Evolutionary conservation across 192 early-diverging fungal genomes (phyloP).

Genomic region (Glomus cerebriforme): DNA sequence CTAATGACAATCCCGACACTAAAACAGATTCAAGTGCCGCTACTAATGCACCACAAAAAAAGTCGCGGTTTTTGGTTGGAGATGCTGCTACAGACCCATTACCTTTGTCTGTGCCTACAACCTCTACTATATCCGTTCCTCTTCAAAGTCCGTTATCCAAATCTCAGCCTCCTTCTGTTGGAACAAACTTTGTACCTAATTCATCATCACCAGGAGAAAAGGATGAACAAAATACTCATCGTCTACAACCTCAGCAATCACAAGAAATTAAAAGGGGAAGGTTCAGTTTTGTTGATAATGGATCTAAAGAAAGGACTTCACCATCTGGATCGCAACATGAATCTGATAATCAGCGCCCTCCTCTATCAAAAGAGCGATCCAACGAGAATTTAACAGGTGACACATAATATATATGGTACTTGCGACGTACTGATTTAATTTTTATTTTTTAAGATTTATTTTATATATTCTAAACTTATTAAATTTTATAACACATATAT

Average conservation of each 20-base stretch:
- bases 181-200: conserved; percentile 27
- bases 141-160: conserved; percentile 21
- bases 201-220: background rate
- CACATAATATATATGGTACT: conserved; percentile 32
- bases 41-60: conserved; percentile 37
- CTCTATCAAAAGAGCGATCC: conserved; percentile 29
- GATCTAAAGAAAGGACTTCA: background rate
- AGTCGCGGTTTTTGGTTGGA: conserved; percentile 49
- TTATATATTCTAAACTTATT: background rate
- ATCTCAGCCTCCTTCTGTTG: conserved; percentile 25
- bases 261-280: conserved; percentile 70
- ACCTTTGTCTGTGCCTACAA: conserved; percentile 21
- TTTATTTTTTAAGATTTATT: background rate
- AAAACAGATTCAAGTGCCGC: background rate
- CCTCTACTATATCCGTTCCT: conserved; percentile 9
- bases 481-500: background rate
- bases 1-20: background rate
- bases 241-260: conserved; percentile 5
- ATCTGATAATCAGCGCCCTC: conserved; percentile 26
- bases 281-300: conserved; percentile 63
- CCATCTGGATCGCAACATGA: conserved; percentile 11
- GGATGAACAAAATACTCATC: background rate
- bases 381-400: conserved; percentile 24
- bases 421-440: conserved; percentile 16
- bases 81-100: conserved; percentile 9